Conservation (phyloP, 139 green algal genomes). For the Closterium sp. region DNA sequence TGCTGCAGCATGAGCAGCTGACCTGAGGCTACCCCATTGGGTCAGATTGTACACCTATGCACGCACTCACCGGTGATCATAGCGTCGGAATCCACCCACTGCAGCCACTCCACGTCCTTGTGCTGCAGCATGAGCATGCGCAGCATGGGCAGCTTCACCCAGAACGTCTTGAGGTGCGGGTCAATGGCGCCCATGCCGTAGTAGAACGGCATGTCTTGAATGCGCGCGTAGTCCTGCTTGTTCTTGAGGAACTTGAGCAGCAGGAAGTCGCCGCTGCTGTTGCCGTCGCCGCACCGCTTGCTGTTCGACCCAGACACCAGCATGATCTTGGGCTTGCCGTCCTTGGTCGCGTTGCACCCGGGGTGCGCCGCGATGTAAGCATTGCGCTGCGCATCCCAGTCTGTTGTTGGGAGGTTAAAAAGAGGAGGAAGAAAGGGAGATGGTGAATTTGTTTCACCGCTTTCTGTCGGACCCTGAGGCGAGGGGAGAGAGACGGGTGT, state of each 20-base stretch:
- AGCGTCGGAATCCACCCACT: constrained; percentile 36
- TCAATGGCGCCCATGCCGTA: constrained; percentile 25
- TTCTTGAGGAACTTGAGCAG: constrained; percentile 25
- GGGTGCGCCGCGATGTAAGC: constrained; percentile 16
- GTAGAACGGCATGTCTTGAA: constrained; percentile 20
- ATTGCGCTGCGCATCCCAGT: constrained; percentile 16
- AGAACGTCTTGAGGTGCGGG: constrained; percentile 8
- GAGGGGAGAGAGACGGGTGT: too few relatives aligned
- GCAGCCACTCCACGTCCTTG: constrained; percentile 39
- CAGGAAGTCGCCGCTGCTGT: not conserved
- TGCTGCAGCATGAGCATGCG: constrained; percentile 15
- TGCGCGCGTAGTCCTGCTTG: constrained; percentile 29
- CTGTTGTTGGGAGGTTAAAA: not conserved
- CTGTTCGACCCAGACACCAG: constrained; percentile 4
- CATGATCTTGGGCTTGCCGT: constrained; percentile 14
- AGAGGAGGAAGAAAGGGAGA: too few relatives aligned
- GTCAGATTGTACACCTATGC: not conserved
- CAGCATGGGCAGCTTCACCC: constrained; percentile 40
- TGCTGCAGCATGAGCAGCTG: not conserved
- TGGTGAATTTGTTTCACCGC: too few relatives aligned
- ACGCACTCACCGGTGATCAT: constrained; percentile 21
- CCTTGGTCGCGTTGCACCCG: constrained; percentile 16
- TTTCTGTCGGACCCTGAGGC: too few relatives aligned
- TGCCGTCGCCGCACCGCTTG: not conserved
- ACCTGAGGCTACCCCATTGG: too few relatives aligned